phyloP scores from a whole-genome alignment of 441 rosid genomes.

The Jatropha multifida region DNA sequence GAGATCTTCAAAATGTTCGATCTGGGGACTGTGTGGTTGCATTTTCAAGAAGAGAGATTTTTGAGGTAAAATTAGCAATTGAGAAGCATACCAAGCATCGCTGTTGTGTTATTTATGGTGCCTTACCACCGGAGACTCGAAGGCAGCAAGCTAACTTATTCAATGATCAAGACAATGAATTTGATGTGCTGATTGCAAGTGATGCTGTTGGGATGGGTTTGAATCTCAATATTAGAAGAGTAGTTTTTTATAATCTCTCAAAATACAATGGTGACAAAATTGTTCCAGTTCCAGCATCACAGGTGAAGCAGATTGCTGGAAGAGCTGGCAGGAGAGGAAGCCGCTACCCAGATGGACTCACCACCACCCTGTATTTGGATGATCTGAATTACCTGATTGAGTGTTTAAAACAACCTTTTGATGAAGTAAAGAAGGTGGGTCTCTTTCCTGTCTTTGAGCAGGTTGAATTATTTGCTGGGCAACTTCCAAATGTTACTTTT shows the following conservation, averaged over 20 bases:
- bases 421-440: constrained; percentile 74
- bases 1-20: constrained; percentile 70
- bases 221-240: constrained; percentile 90
- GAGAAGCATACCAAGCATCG: constrained; percentile 84
- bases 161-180: constrained; percentile 83
- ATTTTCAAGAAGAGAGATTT: constrained; percentile 92
- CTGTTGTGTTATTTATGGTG: constrained; percentile 96
- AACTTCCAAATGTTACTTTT: constrained; percentile 57
- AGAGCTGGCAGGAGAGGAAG: constrained; percentile 98
- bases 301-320: constrained; percentile 95
- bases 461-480: constrained; percentile 84
- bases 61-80: constrained; percentile 87
- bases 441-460: constrained; percentile 95
- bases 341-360: constrained; percentile 80
- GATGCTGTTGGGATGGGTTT: constrained; percentile 98
- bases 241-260: constrained; percentile 67
- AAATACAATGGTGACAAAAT: constrained; percentile 87
- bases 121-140: constrained; percentile 96
- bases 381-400: constrained; percentile 76
- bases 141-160: constrained; percentile 91
- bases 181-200: constrained; percentile 92
- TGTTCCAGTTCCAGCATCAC: constrained; percentile 81
- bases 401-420: constrained; percentile 85
- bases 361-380: constrained; percentile 72
- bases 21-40: constrained; percentile 95